Evolutionary conservation across 108 stramenopile species (phyloP).

Genomic region (Cyclotella sp.): DNA sequence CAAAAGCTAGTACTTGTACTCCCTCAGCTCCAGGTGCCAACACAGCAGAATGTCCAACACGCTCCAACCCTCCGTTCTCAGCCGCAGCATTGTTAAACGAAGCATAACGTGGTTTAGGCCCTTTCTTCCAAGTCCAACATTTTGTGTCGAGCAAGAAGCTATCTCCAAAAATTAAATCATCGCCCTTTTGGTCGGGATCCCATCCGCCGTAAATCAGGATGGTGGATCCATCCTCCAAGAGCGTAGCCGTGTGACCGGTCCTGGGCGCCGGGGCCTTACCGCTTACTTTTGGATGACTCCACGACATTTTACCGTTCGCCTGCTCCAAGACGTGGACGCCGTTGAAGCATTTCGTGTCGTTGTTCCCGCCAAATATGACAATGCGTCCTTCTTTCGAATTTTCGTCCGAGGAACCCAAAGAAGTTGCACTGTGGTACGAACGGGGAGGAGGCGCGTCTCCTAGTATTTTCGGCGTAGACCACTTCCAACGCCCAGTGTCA

Average conservation of each 20-base stretch:
- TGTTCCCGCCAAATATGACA: conserved; percentile 88
- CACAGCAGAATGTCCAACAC: conserved; percentile 73
- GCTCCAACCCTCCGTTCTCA: conserved; percentile 57
- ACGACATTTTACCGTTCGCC: conserved; percentile 56
- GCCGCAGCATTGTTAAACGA: conserved; percentile 29
- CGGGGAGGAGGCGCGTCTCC: conserved; percentile 80
- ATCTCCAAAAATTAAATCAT: conserved; percentile 74
- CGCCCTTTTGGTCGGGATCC: conserved; percentile 77
- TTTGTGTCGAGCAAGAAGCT: conserved; percentile 76
- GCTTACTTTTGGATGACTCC: conserved; percentile 67
- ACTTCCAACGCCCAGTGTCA: conserved; percentile 78
- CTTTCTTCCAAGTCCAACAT: conserved; percentile 75
- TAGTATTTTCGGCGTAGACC: conserved; percentile 63
- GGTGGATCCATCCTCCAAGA: conserved; percentile 75
- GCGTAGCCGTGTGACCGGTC: conserved; percentile 79
- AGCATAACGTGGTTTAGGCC: conserved; percentile 55
- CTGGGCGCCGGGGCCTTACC: conserved; percentile 72
- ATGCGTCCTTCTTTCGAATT: conserved; percentile 32
- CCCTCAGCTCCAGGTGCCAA: conserved; percentile 57
- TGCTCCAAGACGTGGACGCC: conserved; percentile 76
- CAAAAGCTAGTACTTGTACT: conserved; percentile 68
- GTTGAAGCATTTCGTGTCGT: conserved; percentile 71
- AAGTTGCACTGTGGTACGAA: conserved; percentile 67
- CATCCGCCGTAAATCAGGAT: conserved; percentile 89
- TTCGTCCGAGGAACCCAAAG: conserved; percentile 14